phyloP scores from a whole-genome alignment of 768 basidiomycete genomes.

The Boletus coccyginus region DNA sequence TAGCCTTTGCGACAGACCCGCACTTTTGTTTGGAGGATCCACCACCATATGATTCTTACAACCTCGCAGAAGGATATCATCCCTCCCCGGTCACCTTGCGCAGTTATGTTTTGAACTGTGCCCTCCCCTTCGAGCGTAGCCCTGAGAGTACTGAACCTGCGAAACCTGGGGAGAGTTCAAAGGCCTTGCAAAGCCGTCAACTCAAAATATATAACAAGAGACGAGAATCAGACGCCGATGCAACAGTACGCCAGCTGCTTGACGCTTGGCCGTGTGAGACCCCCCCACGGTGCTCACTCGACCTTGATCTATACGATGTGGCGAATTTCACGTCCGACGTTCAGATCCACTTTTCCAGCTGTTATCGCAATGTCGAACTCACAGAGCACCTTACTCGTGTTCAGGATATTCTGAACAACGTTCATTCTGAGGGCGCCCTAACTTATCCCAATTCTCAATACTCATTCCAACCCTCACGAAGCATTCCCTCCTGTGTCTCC shows the following conservation, averaged over 20 bases:
- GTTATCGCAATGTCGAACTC: slow-evolving; percentile 19
- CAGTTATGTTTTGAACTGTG: not conserved
- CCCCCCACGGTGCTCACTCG: slow-evolving; percentile 4
- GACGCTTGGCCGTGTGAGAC: slow-evolving; percentile 20
- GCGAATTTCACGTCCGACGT: not conserved
- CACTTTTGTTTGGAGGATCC: slow-evolving; percentile 11
- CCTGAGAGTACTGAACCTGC: slow-evolving; percentile 5
- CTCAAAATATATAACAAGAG: slow-evolving; percentile 4
- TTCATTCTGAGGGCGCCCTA: not conserved
- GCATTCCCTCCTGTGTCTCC: not conserved
- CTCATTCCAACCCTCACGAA: not conserved
- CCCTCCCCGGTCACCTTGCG: not conserved
- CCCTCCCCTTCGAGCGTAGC: slow-evolving; percentile 8
- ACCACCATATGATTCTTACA: slow-evolving; percentile 15
- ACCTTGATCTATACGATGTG: slow-evolving; percentile 2
- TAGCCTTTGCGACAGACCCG: slow-evolving; percentile 29
- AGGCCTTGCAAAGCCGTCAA: slow-evolving; percentile 3
- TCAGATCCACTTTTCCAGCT: slow-evolving; percentile 4
- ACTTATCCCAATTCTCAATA: not conserved
- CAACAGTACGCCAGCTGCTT: not conserved
- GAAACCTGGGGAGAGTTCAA: not conserved
- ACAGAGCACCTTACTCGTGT: slow-evolving; percentile 14
- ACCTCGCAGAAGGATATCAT: slow-evolving; percentile 5
- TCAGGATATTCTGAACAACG: slow-evolving; percentile 3
- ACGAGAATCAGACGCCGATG: not conserved